Evolutionary conservation across 2,329 filamentous ascomycete species (phyloP).

Genomic region (Plenodomus tracheiphilus): DNA sequence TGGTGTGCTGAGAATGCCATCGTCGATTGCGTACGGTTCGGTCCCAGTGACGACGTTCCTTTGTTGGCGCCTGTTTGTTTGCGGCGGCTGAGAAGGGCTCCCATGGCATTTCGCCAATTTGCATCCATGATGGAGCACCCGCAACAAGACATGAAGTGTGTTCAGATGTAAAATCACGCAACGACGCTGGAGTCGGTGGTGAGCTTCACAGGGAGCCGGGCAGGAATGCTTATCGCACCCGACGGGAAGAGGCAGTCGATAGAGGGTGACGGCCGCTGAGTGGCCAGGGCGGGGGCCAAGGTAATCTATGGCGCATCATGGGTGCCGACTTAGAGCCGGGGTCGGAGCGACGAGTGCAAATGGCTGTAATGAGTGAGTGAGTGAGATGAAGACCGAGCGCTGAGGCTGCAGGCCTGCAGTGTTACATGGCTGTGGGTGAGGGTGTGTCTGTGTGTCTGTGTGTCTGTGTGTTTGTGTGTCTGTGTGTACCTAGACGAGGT

Average conservation of each 20-base stretch:
- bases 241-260: not conserved
- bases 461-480: no score
- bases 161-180: not conserved
- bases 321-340: slow-evolving; percentile 15
- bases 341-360: slow-evolving; percentile 8
- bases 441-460: no score
- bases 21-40: no score
- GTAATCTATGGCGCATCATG: slow-evolving; percentile 8
- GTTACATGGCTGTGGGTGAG: slow-evolving; percentile 4
- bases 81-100: slow-evolving; percentile 10
- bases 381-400: slow-evolving; percentile 6
- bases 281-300: slow-evolving; percentile 8
- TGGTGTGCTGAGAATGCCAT: no score
- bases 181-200: no score
- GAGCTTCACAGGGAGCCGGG: no score
- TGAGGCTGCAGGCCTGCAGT: slow-evolving; percentile 9
- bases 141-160: not conserved
- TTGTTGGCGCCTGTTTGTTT: slow-evolving; percentile 23
- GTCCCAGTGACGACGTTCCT: no score
- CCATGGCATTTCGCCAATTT: not conserved
- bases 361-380: slow-evolving; percentile 7
- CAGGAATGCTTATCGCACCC: no score
- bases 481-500: no score
- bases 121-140: not conserved
- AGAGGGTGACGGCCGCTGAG: slow-evolving; percentile 1